A percentile compares a stretch with the other conserved stretches of the same genome.
Conservation (phyloP, 176 grass and related monocot genomes). For the Hordeum marinum region DNA sequence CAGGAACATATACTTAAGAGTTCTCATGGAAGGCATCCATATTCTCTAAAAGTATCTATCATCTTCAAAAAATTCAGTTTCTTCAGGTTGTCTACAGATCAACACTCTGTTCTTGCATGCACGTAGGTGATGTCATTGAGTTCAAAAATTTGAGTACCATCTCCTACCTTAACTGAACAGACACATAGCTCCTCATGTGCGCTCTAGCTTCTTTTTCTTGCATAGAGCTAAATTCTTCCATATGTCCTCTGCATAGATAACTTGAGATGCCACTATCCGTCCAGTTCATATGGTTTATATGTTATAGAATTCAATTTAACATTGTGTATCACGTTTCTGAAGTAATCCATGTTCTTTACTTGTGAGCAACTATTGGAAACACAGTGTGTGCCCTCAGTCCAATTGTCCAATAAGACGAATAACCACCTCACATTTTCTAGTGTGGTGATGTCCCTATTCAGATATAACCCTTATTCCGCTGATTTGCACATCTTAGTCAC, state of each 20-base stretch:
- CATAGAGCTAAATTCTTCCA: neutral
- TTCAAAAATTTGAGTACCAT: neutral
- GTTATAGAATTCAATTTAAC: neutral
- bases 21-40: neutral
- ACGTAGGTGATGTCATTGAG: neutral
- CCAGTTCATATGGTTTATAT: neutral
- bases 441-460: neutral
- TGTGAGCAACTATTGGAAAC: neutral
- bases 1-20: neutral
- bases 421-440: neutral
- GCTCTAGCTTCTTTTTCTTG: neutral
- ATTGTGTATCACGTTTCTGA: neutral
- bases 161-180: neutral
- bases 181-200: neutral
- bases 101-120: neutral
- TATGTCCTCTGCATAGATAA: neutral
- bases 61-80: neutral
- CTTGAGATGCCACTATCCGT: neutral
- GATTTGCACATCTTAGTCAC: neutral
- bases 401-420: constrained; percentile 1
- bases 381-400: neutral
- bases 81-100: neutral
- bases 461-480: neutral
- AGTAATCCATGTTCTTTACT: neutral
- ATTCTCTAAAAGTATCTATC: neutral